Evolutionary conservation across 805 yeast species (phyloP).

Genomic region (Candida succiphila): DNA sequence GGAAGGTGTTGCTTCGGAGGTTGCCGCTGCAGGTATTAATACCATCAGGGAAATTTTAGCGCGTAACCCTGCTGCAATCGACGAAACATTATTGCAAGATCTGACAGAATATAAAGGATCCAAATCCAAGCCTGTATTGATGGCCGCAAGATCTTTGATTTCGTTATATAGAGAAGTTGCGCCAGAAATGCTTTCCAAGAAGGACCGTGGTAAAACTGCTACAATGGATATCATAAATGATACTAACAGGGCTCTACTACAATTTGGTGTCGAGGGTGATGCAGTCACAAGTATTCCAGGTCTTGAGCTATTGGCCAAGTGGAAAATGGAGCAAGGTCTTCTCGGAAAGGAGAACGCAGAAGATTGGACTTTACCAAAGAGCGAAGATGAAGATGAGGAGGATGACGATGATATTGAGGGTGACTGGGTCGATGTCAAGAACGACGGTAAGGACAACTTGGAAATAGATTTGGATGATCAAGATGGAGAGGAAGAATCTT

Average conservation of each 20-base stretch:
- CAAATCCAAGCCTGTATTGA: constrained; percentile 85
- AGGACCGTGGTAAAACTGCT: constrained; percentile 91
- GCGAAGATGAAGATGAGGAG: constrained; percentile 35
- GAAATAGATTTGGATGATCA: constrained; percentile 40
- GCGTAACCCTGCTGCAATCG: constrained; percentile 93
- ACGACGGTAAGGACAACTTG: constrained; percentile 63
- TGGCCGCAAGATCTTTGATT: constrained; percentile 87
- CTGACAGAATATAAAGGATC: constrained; percentile 85
- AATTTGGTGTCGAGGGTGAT: constrained; percentile 66
- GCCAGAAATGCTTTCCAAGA: constrained; percentile 85
- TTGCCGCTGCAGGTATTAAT: constrained; percentile 95
- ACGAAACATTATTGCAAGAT: constrained; percentile 79
- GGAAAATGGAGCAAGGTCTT: constrained; percentile 59
- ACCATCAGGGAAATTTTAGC: constrained; percentile 88
- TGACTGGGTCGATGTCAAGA: constrained; percentile 82
- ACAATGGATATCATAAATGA: constrained; percentile 68
- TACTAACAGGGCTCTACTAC: constrained; percentile 42
- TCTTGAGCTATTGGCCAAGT: constrained; percentile 77
- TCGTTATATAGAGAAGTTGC: constrained; percentile 88
- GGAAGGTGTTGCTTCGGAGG: constrained; percentile 97
- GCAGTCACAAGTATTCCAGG: constrained; percentile 78
- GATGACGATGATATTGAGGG: constrained; percentile 61
- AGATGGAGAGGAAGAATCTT: constrained; percentile 25
- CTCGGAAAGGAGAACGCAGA: constrained; percentile 45
- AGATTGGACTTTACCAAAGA: constrained; percentile 56